These are phyloP conservation scores for Pythium sp. DNA, from an alignment of 352 stramenopile genomes.

Conservation along the genomic window DNA sequence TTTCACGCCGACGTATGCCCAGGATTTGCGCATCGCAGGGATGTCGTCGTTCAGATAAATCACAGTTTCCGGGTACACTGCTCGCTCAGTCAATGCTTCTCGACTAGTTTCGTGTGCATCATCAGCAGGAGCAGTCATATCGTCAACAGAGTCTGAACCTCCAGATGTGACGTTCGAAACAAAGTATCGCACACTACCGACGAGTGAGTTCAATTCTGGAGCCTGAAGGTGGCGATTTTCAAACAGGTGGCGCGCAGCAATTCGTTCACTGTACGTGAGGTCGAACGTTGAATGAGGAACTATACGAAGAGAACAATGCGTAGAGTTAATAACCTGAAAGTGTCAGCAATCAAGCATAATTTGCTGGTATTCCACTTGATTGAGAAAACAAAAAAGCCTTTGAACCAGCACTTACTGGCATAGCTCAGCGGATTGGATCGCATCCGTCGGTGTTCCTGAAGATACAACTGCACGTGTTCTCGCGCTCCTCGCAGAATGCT, in stretches of 20 bases:
- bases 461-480: constrained; percentile 12
- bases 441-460: constrained; percentile 8
- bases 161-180: constrained; percentile 20
- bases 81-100: constrained; percentile 15
- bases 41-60: constrained; percentile 44
- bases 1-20: constrained; percentile 66
- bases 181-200: constrained; percentile 39
- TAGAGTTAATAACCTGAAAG: neutral
- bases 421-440: constrained; percentile 8
- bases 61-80: constrained; percentile 49
- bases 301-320: neutral
- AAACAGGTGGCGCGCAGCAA: constrained; percentile 24
- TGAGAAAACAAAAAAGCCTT: neutral
- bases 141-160: neutral
- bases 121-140: neutral
- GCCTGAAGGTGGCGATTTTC: constrained; percentile 14
- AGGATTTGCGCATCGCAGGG: constrained; percentile 44
- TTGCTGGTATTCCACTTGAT: neutral
- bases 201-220: constrained; percentile 30
- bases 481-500: constrained; percentile 16
- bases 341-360: too few relatives aligned
- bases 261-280: constrained; percentile 27
- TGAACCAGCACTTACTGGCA: constrained; percentile 8
- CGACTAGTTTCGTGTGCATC: neutral
- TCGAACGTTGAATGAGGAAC: constrained; percentile 18